These are phyloP conservation scores for Takakia lepidozioides DNA, from an alignment of 225 moss, liverwort and hornwort genomes.

Conservation along the genomic window DNA sequence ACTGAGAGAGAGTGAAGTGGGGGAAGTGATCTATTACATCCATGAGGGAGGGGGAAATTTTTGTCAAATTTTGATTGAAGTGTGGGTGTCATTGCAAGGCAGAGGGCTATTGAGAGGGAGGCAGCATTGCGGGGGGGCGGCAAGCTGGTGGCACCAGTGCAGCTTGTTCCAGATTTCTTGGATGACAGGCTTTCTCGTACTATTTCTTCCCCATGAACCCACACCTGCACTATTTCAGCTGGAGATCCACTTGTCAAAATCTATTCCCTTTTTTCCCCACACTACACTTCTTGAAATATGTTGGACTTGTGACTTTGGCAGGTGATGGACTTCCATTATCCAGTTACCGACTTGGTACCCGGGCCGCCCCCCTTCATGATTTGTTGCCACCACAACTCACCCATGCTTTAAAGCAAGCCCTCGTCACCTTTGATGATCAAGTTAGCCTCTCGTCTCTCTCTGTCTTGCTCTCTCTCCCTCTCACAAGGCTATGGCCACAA, in stretches of 20 bases:
- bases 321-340: constrained; percentile 66
- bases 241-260: not conserved
- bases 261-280: not conserved
- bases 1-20: no score
- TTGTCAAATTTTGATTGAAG: no score
- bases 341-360: constrained; percentile 91
- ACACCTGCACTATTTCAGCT: no score
- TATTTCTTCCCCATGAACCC: not conserved
- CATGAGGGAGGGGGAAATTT: no score
- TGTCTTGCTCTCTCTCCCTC: not conserved
- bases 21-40: no score
- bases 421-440: constrained; percentile 66
- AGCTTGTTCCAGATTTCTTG: constrained; percentile 87
- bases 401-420: constrained; percentile 61
- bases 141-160: constrained; percentile 80
- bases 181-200: constrained; percentile 62
- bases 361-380: constrained; percentile 59
- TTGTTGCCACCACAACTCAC: constrained; percentile 70
- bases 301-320: constrained; percentile 13
- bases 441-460: constrained; percentile 25
- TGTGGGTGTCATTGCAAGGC: no score
- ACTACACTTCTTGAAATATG: not conserved
- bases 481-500: not conserved
- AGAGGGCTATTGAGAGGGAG: constrained; percentile 74
- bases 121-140: constrained; percentile 86